Evolutionary conservation across 202 grass and related monocot species (phyloP), one percentile per base, ranked within the genome.

Genomic region (Musa balbisiana): DNA sequence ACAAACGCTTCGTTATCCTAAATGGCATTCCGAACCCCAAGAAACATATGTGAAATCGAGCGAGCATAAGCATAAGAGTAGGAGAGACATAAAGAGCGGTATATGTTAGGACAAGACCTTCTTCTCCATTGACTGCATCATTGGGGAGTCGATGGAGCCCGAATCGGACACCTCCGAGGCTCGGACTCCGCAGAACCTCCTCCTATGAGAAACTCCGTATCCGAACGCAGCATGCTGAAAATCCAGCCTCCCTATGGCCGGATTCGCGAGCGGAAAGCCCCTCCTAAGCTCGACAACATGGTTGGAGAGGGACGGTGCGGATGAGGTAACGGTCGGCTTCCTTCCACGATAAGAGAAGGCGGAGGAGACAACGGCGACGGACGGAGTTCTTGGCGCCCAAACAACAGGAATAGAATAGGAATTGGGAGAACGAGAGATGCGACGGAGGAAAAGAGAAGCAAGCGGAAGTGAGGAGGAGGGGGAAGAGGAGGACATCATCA

Each of bases 51-150:
- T 58, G 55, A 17, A 72, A 53, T 60, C 55, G 2, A 21, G 33
- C 33, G 17, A 43, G 16, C 2, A 27, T 13, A 11, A 65, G 52
- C 58, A 69, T 26, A 67, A 78, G 51, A 62, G 69, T 22, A 77
- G 26, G 26, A 72, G 55, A 74, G 62, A 27, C 10, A 11, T 59
- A 73, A 2, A 3, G 33, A 49, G 33, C 33, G 8, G 49, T 15
- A 56, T 16, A 22, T 9, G 20, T 21, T 14, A 76, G 24, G 53
- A 75, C 11, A 19, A 51, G 43, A 96, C 93, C 93, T 97, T 97
- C 25, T 81, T 80, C 69, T 97, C 83, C 77, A 97, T 83, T 27
- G 84, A 78, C 51, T 86, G 83, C n/a, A 81, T 86, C 60, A 88
- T 76, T 19, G 88, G 79, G 16, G 84, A 89, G 8, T 93, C 84